A percentile compares a stretch with the other conserved stretches of the same genome.
Conservation (phyloP, 2,329 filamentous ascomycete genomes). For the Claviceps pusilla region DNA sequence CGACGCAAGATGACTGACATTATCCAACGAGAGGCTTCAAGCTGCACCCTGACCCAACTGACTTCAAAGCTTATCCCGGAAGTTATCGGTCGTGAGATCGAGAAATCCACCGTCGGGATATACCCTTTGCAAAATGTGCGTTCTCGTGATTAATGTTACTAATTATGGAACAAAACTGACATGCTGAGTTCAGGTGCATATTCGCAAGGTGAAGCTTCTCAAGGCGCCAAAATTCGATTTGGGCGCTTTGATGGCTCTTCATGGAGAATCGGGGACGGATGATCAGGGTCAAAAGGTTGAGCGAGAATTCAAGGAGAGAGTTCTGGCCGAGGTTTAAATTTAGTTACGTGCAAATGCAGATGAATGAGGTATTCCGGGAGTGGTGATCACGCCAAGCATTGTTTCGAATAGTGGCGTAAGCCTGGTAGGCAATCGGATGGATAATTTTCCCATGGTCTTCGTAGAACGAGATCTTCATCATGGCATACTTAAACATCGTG, state of each 20-base stretch:
- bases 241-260: constrained; percentile 84
- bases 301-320: constrained; percentile 97
- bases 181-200: constrained; percentile 61
- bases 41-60: constrained; percentile 89
- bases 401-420: constrained; percentile 31
- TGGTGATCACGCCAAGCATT: constrained; percentile 23
- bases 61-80: constrained; percentile 98
- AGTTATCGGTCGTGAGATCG: constrained; percentile 98
- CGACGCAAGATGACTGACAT: constrained; percentile 99
- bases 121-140: constrained; percentile 97
- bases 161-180: not conserved
- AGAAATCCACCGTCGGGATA: constrained; percentile 98
- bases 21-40: constrained; percentile 88
- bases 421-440: constrained; percentile 26
- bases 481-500: no score
- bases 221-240: constrained; percentile 99
- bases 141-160: constrained; percentile 10
- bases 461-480: no score
- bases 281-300: constrained; percentile 98
- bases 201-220: constrained; percentile 99
- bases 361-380: constrained; percentile 13
- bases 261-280: constrained; percentile 92
- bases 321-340: constrained; percentile 80
- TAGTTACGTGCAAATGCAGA: constrained; percentile 16
- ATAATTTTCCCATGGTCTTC: constrained; percentile 14